Evolutionary conservation across 805 yeast genomes (phyloP).

Genomic region (Candida khao-thaluensis): DNA sequence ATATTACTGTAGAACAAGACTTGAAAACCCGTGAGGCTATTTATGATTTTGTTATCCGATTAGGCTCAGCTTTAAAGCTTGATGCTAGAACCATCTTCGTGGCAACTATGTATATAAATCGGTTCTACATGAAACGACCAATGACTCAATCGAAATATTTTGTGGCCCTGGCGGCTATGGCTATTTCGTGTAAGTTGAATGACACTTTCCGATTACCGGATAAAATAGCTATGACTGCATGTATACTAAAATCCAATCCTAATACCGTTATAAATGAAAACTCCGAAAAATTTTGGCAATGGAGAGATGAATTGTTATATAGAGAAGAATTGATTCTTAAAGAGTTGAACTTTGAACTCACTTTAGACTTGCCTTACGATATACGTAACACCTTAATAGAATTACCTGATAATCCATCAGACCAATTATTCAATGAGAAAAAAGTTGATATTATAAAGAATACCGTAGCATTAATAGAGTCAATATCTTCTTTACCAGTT

Average conservation of each 20-base stretch:
- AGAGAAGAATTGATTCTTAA: constrained; percentile 42
- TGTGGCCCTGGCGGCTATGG: constrained; percentile 44
- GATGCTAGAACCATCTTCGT: constrained; percentile 44
- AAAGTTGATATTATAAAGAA: constrained; percentile 22
- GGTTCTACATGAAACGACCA: constrained; percentile 43
- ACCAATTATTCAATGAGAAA: constrained; percentile 17
- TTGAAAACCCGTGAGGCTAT: constrained; percentile 36
- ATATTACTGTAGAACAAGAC: constrained; percentile 34
- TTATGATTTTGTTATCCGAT: constrained; percentile 36
- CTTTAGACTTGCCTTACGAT: constrained; percentile 39
- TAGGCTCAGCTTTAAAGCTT: constrained; percentile 37
- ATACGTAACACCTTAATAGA: constrained; percentile 20
- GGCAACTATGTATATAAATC: constrained; percentile 38
- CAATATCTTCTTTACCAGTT: constrained; percentile 38
- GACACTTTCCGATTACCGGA: constrained; percentile 45
- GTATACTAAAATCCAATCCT: constrained; percentile 33
- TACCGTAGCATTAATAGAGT: constrained; percentile 35
- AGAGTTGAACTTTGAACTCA: constrained; percentile 39
- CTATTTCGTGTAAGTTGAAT: constrained; percentile 42
- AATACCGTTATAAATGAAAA: constrained; percentile 36
- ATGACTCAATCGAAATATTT: constrained; percentile 44
- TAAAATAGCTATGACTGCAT: constrained; percentile 39
- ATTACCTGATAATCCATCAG: neutral
- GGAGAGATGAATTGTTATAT: constrained; percentile 44
- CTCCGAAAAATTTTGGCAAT: constrained; percentile 41